Conservation (phyloP, 805 yeast species). For the Lipomyces anomalus region DNA sequence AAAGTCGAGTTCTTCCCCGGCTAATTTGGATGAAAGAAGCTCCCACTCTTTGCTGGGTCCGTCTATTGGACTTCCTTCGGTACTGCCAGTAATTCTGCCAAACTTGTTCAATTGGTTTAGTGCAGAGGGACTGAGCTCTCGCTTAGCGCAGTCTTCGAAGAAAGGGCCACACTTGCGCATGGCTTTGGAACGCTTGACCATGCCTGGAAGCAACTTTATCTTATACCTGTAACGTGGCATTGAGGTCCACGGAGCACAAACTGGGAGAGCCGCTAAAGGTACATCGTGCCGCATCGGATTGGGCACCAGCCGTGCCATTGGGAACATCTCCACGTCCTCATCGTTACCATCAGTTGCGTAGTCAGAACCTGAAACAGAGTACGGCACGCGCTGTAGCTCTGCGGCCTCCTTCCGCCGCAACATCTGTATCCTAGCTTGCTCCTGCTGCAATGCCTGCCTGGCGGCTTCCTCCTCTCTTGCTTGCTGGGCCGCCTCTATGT, state of each 20-base stretch:
- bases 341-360: slow-evolving; percentile 17
- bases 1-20: no score
- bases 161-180: slow-evolving; percentile 48
- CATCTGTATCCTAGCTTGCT: slow-evolving; percentile 35
- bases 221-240: slow-evolving; percentile 70
- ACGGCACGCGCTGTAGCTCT: slow-evolving; percentile 20
- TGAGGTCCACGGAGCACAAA: slow-evolving; percentile 91
- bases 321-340: slow-evolving; percentile 34
- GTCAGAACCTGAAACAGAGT: no score
- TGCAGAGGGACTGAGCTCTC: background rate
- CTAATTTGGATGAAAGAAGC: no score
- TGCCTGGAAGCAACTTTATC: slow-evolving; percentile 72
- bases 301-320: slow-evolving; percentile 38
- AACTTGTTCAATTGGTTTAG: no score
- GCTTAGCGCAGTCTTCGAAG: background rate
- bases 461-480: slow-evolving; percentile 13
- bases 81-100: no score
- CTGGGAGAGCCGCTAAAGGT: slow-evolving; percentile 63
- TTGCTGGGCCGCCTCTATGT: slow-evolving; percentile 20
- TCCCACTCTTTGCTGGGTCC: no score
- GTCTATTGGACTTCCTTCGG: no score
- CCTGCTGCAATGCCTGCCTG: slow-evolving; percentile 26
- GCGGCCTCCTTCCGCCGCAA: slow-evolving; percentile 20
- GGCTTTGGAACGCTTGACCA: slow-evolving; percentile 82
- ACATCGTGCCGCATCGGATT: slow-evolving; percentile 41